Evolutionary conservation across 352 stramenopile genomes (phyloP), one percentile per base, ranked within the genome.

Genomic region (Phytophthora pluvialis): DNA sequence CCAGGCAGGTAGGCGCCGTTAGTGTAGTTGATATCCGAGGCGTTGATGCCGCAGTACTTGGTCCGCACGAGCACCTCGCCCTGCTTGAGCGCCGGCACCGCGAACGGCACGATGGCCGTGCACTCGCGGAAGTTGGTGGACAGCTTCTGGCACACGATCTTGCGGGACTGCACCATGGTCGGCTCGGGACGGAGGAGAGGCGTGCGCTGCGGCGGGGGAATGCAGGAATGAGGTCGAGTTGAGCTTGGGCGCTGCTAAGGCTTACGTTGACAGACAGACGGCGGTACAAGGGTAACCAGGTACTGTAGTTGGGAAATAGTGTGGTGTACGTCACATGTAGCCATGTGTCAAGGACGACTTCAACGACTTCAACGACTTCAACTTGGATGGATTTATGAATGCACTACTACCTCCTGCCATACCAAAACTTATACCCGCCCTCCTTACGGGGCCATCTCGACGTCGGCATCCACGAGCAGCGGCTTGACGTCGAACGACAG

Each of bases 81-180:
- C 31, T 51, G 45, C 60, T 77, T 72, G 42, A 84, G 77, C 61
- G 60, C 40, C 12, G 69, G 74, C 47, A 86, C 52, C 48, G 74
- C 42, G 62, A 79, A 77, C 31, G 64, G 55, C 43, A 89, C 81
- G 65, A 93, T 89, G 50, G 72, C 73, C 18, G 81, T 91, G 72
- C 78, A 88, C 63, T 83, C 80, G 62, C 84, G 84, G 58, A 93
- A 93, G 72, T 93, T 85, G 57, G 84, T 88, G 57, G 81, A 93
- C 53, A 93, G 72, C 60, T 91, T 89, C 60, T 85, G 75, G 57
- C 83, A 92, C 43, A 92, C 77, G 55, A 92, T 92, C 74, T 92
- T 92, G 58, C 81, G 83, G 29, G 75, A 86, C 74, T 84, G 68
- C 29, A 76, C 53, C 73, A 85, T 85, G 26, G 13, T 71, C 33